Percentiles rank a stretch among this genome's conserved stretches.
Evolutionary conservation across 1,139 yeast species (phyloP).

Genomic region (Debaryomyces sp.): DNA sequence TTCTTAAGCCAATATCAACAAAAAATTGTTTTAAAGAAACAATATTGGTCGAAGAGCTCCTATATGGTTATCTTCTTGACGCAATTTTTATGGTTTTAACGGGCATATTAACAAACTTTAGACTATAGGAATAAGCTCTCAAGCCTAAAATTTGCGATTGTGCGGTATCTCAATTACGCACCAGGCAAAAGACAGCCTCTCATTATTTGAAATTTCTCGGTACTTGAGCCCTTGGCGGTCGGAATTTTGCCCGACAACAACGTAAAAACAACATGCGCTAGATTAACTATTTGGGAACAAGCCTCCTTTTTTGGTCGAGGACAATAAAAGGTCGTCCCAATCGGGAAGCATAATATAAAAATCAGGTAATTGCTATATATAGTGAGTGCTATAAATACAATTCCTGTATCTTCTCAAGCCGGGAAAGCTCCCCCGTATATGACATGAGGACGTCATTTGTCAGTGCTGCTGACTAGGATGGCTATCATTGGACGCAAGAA

Average conservation of each 20-base stretch:
- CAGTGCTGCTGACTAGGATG: not conserved
- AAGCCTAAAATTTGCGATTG: not conserved
- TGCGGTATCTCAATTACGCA: not conserved
- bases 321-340: not conserved
- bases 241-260: not conserved
- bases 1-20: not conserved
- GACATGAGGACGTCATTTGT: not conserved
- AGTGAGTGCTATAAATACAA: not conserved
- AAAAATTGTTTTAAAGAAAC: not conserved
- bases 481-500: not conserved
- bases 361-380: conserved; percentile 4
- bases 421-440: not conserved
- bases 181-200: not conserved
- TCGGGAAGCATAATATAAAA: not conserved
- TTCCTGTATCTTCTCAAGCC: not conserved
- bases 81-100: not conserved
- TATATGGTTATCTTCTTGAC: not conserved
- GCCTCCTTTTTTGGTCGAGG: not conserved
- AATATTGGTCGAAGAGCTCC: not conserved
- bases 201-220: not conserved
- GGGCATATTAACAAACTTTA: not conserved
- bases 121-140: not conserved
- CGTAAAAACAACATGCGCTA: not conserved
- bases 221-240: not conserved
- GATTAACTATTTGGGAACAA: not conserved